Evolutionary conservation across 108 stramenopile genomes (phyloP).

Genomic region (Cyclotella baltica): DNA sequence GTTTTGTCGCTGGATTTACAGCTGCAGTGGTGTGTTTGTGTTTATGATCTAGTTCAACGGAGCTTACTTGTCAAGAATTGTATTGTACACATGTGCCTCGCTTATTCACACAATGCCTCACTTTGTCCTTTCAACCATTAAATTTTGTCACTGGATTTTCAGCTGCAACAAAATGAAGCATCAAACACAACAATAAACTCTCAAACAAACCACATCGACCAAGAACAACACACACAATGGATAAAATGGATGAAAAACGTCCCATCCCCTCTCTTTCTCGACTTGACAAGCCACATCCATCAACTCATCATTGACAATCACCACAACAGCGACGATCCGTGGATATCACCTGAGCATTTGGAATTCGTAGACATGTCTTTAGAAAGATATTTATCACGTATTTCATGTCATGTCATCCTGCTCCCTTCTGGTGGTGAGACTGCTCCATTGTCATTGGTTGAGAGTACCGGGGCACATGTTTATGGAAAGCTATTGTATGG

Average conservation of each 20-base stretch:
- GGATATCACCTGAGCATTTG: slow-evolving; percentile 55
- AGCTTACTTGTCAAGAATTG: no score
- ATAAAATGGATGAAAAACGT: slow-evolving; percentile 81
- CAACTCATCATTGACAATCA: slow-evolving; percentile 28
- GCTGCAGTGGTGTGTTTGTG: no score
- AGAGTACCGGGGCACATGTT: slow-evolving; percentile 68
- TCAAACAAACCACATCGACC: not conserved
- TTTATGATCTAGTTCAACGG: no score
- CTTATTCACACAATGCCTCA: not conserved
- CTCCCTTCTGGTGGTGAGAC: slow-evolving; percentile 73
- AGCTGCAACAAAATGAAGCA: not conserved
- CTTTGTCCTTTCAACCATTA: not conserved
- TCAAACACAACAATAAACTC: not conserved
- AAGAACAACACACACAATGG: slow-evolving; percentile 54
- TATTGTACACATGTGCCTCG: no score
- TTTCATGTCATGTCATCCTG: slow-evolving; percentile 68
- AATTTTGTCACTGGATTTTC: not conserved
- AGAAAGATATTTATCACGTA: slow-evolving; percentile 60
- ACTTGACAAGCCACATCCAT: slow-evolving; percentile 57
- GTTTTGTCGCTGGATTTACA: not conserved
- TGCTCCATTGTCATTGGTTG: slow-evolving; percentile 53
- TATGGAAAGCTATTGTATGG: slow-evolving; percentile 84
- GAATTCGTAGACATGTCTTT: slow-evolving; percentile 53
- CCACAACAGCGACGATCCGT: slow-evolving; percentile 25
- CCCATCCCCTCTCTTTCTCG: slow-evolving; percentile 69